Conservation (phyloP, 495 filamentous ascomycete species). For the Immersiella caudata region DNA sequence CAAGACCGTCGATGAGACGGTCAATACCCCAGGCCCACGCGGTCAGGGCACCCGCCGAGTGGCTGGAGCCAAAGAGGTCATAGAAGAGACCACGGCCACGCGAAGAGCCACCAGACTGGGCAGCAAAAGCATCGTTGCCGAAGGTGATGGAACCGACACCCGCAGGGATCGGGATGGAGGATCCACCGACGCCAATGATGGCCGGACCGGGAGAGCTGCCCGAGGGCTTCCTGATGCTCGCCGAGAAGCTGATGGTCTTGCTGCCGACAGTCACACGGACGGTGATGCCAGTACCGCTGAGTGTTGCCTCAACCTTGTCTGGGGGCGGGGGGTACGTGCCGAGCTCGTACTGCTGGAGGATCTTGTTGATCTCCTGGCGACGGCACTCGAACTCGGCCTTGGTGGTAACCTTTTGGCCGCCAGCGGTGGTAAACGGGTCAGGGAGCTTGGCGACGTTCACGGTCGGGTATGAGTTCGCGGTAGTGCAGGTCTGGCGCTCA, state of each 20-base stretch:
- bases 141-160: conserved; percentile 54
- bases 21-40: conserved; percentile 59
- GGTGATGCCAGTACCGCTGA: conserved; percentile 43
- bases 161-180: conserved; percentile 50
- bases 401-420: conserved; percentile 49
- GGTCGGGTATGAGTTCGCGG: conserved; percentile 30
- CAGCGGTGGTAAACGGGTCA: conserved; percentile 53
- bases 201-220: conserved; percentile 50
- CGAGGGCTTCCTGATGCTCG: conserved; percentile 45
- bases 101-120: conserved; percentile 40
- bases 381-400: conserved; percentile 56
- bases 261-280: conserved; percentile 50
- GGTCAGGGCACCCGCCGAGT: conserved; percentile 54
- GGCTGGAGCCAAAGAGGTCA: conserved; percentile 49
- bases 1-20: conserved; percentile 55
- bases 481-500: conserved; percentile 45
- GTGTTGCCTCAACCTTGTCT: conserved; percentile 44
- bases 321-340: conserved; percentile 50
- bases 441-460: conserved; percentile 49
- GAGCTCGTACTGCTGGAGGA: conserved; percentile 56
- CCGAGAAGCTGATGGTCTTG: conserved; percentile 51
- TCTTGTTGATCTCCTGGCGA: conserved; percentile 51
- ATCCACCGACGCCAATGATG: conserved; percentile 54
- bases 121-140: conserved; percentile 52
- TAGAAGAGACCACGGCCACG: conserved; percentile 55